Percentiles rank a stretch among this genome's conserved stretches.
Conservation (phyloP, 192 early-diverging fungal species). For the Gigaspora rosea region DNA sequence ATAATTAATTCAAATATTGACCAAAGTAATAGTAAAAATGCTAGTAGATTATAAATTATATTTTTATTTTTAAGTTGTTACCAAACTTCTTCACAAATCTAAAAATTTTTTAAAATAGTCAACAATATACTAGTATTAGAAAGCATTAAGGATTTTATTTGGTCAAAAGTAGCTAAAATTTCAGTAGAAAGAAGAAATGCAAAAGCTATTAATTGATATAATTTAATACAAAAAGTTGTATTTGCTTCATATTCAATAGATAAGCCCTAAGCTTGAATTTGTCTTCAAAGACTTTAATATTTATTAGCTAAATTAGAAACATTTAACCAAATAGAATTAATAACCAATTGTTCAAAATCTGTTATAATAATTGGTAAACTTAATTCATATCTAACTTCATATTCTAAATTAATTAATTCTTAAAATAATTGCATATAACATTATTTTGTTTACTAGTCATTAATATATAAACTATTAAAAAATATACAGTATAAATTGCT, state of each 20-base stretch:
- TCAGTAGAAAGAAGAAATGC: not conserved
- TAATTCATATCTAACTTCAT: not conserved
- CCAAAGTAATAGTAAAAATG: slow-evolving; percentile 3
- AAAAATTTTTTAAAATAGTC: slow-evolving; percentile 9
- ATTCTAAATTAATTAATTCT: not conserved
- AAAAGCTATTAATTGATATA: not conserved
- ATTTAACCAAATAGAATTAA: not conserved
- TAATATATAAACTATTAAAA: not conserved
- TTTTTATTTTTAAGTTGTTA: not conserved
- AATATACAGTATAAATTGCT: not conserved
- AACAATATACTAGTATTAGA: not conserved
- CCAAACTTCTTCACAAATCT: not conserved
- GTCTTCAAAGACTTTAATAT: not conserved
- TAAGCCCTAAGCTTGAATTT: not conserved
- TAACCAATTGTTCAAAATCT: not conserved
- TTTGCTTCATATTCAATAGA: not conserved
- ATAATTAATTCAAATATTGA: not conserved
- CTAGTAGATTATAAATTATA: not conserved
- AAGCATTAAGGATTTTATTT: not conserved
- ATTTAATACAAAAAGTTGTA: no score
- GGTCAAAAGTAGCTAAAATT: not conserved
- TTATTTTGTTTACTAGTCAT: not conserved
- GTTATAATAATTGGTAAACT: not conserved
- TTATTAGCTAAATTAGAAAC: not conserved
- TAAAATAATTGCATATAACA: not conserved